Evolutionary conservation across 306 rosid genomes (phyloP), one percentile per base, ranked within the genome.

Genomic region (Morella rubra): DNA sequence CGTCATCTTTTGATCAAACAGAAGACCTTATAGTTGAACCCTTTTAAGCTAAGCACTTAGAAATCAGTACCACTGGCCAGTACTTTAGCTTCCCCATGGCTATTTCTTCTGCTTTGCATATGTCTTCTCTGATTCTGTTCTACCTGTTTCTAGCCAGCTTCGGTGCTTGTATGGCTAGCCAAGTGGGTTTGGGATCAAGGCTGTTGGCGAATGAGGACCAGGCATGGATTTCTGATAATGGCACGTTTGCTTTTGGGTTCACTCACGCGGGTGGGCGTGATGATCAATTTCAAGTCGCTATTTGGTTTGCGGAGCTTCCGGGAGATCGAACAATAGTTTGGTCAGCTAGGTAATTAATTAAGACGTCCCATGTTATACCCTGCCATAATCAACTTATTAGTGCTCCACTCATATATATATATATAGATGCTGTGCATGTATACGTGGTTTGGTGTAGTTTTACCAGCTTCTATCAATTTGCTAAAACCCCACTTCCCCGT

Each of bases 181-280:
- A 82, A 60, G 77, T 92, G 73, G 83, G 77, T 51, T 73, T 92
- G 80, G 89, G 96, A 8, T 83, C 96, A 11, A 86, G 83, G 69
- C 80, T 95, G 79, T 16, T 79, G 76, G 93, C 98, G n/a, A 73
- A 83, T 54, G 73, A 77, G 44, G 79, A 84, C 78, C 85, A 75
- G 70, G 46, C 78, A 0, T 85, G 97, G 92, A 59, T 86, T 75
- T 95, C 98, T 4, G 90, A 87, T 5, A 90, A 95, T 84, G 85
- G 93, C 11, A 95, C 98, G 8, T 95, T 95, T 81, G 96, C 95
- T 44, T 82, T 95, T 54, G 98, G 98, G 32, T 95, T 95, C 83
- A 81, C 90, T 49, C 85, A 89, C 9, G 7, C 81, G 5, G 82
- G 70, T 4, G 67, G 54, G 14, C 81, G 56, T 68, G 53, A 69